A percentile compares a stretch with the other conserved stretches of the same genome.
Conservation (phyloP, 2,329 filamentous ascomycete species). For the Scleromitrula shiraiana region DNA sequence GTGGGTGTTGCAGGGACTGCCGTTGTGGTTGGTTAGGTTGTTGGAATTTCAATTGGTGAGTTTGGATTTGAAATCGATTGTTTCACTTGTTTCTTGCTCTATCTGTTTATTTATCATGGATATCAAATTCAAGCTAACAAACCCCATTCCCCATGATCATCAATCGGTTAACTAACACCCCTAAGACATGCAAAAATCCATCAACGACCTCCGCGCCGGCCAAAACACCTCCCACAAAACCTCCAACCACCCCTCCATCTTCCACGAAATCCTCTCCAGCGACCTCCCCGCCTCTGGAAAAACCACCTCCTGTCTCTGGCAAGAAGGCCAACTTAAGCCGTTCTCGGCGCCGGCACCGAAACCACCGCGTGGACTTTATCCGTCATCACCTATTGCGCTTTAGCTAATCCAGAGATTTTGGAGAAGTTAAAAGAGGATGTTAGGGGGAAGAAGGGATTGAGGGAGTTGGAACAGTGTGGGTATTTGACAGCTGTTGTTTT, state of each 20-base stretch:
- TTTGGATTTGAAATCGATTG: too few species aligned
- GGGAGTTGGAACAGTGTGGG: slow-evolving; percentile 23
- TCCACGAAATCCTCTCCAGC: slow-evolving; percentile 22
- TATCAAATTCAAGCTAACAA: too few species aligned
- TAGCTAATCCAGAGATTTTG: slow-evolving; percentile 28
- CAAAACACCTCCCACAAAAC: slow-evolving; percentile 7
- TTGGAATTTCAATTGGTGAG: slow-evolving; percentile 8
- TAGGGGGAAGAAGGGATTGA: slow-evolving; percentile 12
- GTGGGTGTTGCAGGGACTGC: not conserved
- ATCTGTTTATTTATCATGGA: not conserved
- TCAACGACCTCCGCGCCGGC: slow-evolving; percentile 10
- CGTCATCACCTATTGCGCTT: slow-evolving; percentile 31
- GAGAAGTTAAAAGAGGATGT: slow-evolving; percentile 31
- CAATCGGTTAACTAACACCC: too few species aligned
- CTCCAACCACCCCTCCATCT: slow-evolving; percentile 20
- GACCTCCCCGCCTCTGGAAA: slow-evolving; percentile 32
- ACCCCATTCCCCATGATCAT: too few species aligned
- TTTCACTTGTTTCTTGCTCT: too few species aligned
- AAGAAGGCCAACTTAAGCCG: slow-evolving; percentile 30
- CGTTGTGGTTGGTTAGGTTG: not conserved
- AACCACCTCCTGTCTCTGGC: slow-evolving; percentile 24
- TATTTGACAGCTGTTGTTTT: slow-evolving; percentile 30
- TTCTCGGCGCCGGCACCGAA: slow-evolving; percentile 32
- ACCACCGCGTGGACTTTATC: slow-evolving; percentile 32
- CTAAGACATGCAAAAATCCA: slow-evolving; percentile 31